Percentiles rank a stretch among this genome's conserved stretches.
These are phyloP conservation scores for Protomyces macrosporus DNA, from an alignment of 1,139 yeast species.

Conservation along the genomic window DNA sequence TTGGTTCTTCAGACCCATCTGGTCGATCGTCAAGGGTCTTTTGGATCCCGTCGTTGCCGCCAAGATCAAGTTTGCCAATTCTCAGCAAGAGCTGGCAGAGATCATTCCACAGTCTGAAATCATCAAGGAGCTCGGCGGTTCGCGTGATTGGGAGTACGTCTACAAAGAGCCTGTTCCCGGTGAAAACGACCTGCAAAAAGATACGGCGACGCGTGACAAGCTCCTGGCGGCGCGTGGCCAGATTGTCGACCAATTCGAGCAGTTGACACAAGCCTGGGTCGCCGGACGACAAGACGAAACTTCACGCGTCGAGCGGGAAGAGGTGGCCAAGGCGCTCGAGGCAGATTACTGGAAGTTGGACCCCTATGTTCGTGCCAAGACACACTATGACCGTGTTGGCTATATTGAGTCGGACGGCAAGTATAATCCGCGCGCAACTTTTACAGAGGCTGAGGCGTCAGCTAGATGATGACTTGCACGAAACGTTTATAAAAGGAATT, in stretches of 20 bases:
- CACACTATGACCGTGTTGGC: conserved; percentile 61
- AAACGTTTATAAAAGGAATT: no score
- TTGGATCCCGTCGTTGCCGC: conserved; percentile 83
- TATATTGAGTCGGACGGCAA: conserved; percentile 23
- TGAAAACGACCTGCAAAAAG: conserved; percentile 45
- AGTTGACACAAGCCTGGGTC: conserved; percentile 64
- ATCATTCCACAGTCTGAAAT: conserved; percentile 52
- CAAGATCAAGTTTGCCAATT: conserved; percentile 68
- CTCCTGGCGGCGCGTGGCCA: conserved; percentile 47
- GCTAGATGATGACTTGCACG: neutral
- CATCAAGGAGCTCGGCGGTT: conserved; percentile 64
- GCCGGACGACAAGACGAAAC: conserved; percentile 42
- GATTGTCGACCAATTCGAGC: conserved; percentile 48
- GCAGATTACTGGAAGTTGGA: conserved; percentile 59
- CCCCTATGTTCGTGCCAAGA: conserved; percentile 66
- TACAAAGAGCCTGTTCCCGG: conserved; percentile 53
- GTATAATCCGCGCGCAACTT: conserved; percentile 20
- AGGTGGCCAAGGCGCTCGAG: conserved; percentile 48
- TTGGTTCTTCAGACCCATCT: conserved; percentile 79
- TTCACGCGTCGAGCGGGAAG: conserved; percentile 45
- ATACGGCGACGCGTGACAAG: conserved; percentile 44
- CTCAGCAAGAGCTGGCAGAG: conserved; percentile 52
- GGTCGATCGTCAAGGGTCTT: conserved; percentile 82
- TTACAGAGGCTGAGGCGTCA: neutral
- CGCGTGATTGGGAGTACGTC: conserved; percentile 50